Evolutionary conservation across 768 basidiomycete species (phyloP).

Genomic region (Lepiota brunneoincarnata): DNA sequence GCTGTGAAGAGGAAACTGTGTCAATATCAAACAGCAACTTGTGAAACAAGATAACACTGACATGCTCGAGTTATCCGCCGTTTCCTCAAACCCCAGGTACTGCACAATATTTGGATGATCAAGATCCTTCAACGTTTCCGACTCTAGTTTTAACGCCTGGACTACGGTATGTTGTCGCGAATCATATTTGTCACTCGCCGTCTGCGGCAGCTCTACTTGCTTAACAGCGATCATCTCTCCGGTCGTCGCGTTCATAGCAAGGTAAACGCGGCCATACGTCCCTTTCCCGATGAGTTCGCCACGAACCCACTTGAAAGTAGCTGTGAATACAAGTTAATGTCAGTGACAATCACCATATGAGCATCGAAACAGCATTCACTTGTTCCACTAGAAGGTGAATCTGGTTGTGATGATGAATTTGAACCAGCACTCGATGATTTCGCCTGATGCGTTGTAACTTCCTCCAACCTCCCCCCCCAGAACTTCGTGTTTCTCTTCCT

Average conservation of each 20-base stretch:
- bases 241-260: slow-evolving; percentile 93
- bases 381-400: slow-evolving; percentile 61
- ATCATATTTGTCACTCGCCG: slow-evolving; percentile 89
- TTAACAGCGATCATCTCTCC: slow-evolving; percentile 99
- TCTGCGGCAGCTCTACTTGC: slow-evolving; percentile 94
- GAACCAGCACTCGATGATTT: slow-evolving; percentile 40
- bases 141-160: slow-evolving; percentile 91
- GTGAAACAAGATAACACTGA: slow-evolving; percentile 33
- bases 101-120: slow-evolving; percentile 98
- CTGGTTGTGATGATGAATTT: slow-evolving; percentile 31
- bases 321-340: slow-evolving; percentile 34
- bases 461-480: slow-evolving; percentile 92
- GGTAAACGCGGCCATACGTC: slow-evolving; percentile 94
- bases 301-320: slow-evolving; percentile 97
- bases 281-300: slow-evolving; percentile 97
- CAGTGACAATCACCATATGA: slow-evolving; percentile 13
- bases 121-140: slow-evolving; percentile 92
- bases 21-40: neutral
- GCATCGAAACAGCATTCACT: slow-evolving; percentile 47
- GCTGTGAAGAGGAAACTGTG: slow-evolving; percentile 36
- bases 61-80: slow-evolving; percentile 87
- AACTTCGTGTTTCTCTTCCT: slow-evolving; percentile 90
- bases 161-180: slow-evolving; percentile 81
- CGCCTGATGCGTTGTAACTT: slow-evolving; percentile 78
- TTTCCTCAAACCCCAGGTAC: slow-evolving; percentile 94